These are phyloP conservation scores for Parastagonospora avenae DNA, from an alignment of 2,329 filamentous ascomycete genomes.

Conservation along the genomic window DNA sequence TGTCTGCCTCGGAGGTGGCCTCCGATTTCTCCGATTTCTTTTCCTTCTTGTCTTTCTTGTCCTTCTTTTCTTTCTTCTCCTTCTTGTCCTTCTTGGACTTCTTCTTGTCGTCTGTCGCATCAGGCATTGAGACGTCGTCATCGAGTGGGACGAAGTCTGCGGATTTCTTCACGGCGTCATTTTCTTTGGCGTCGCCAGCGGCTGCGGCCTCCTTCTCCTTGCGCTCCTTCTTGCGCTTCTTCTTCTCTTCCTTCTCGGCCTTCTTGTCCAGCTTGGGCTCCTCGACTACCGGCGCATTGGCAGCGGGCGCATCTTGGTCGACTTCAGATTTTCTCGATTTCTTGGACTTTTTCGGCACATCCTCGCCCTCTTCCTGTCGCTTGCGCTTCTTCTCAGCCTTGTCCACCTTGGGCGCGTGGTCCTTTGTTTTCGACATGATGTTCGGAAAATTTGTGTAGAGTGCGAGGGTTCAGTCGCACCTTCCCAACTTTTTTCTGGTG, in stretches of 20 bases:
- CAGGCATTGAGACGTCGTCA: conserved; percentile 5
- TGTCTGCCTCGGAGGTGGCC: conserved; percentile 11
- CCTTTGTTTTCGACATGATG: conserved; percentile 21
- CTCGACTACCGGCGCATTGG: conserved; percentile 20
- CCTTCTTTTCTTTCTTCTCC: conserved; percentile 27
- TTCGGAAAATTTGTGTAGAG: conserved; percentile 10
- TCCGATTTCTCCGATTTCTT: conserved; percentile 32
- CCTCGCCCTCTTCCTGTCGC: conserved; percentile 32
- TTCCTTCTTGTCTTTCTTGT: conserved; percentile 27
- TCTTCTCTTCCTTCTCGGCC: conserved; percentile 19
- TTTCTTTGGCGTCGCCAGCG: conserved; percentile 3
- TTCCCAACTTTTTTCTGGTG: conserved; percentile 27
- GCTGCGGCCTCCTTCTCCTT: conserved; percentile 3
- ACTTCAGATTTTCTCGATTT: conserved; percentile 35
- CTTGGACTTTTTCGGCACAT: conserved; percentile 37
- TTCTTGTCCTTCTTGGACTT: conserved; percentile 27
- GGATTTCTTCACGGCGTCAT: background rate
- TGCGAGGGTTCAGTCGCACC: conserved; percentile 6
- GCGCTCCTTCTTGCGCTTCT: conserved; percentile 3
- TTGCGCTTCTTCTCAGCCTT: conserved; percentile 42
- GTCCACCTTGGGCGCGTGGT: conserved; percentile 22
- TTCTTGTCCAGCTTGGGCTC: conserved; percentile 9
- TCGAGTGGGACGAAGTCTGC: conserved; percentile 3
- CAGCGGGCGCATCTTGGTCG: conserved; percentile 13
- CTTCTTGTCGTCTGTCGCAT: conserved; percentile 15